Percentiles rank a stretch among this genome's conserved stretches.
Conservation (phyloP, 306 rosid genomes). For the Vicia faba region DNA sequence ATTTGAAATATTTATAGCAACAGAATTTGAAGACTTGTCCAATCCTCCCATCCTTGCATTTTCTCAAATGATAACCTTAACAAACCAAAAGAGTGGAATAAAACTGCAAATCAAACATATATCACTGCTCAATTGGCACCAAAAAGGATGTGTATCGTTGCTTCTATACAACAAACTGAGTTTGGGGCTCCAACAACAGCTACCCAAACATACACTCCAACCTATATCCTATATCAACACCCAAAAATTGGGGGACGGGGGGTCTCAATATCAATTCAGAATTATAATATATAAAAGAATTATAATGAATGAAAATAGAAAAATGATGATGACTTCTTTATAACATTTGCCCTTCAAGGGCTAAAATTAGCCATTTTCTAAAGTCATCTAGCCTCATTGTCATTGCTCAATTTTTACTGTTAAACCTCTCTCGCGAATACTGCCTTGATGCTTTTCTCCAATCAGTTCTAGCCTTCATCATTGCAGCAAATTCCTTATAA, state of each 20-base stretch:
- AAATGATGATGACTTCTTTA: conserved; percentile 31
- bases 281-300: conserved; percentile 35
- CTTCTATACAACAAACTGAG: neutral
- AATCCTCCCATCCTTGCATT: conserved; percentile 29
- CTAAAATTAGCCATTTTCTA: conserved; percentile 23
- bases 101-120: conserved; percentile 31
- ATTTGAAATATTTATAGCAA: conserved; percentile 53
- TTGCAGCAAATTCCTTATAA: conserved; percentile 77
- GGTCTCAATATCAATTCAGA: conserved; percentile 18
- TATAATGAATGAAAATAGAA: conserved; percentile 28
- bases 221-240: conserved; percentile 42
- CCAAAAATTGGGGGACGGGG: conserved; percentile 24
- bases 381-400: conserved; percentile 41
- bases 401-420: conserved; percentile 45
- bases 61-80: conserved; percentile 29
- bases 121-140: conserved; percentile 28
- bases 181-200: neutral
- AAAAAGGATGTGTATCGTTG: neutral
- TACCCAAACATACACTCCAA: conserved; percentile 8
- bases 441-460: conserved; percentile 98
- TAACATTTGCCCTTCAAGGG: conserved; percentile 34
- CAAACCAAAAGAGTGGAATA: conserved; percentile 34
- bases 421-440: conserved; percentile 89
- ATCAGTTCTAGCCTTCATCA: conserved; percentile 97
- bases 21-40: conserved; percentile 32